Conservation (phyloP, 176 grass and related monocot genomes). For the Musa beccarii region DNA sequence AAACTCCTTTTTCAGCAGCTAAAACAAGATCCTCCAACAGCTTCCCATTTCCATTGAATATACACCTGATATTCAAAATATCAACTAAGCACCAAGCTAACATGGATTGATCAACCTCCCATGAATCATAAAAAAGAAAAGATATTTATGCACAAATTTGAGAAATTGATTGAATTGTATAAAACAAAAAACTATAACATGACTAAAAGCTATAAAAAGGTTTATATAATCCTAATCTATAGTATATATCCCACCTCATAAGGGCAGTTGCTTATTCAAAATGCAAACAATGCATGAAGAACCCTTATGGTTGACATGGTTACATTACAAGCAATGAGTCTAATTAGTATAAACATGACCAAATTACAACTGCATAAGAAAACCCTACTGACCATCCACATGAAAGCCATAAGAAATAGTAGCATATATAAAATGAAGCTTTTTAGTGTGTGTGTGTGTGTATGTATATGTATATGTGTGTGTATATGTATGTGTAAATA, state of each 20-base stretch:
- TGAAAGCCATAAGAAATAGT: not conserved
- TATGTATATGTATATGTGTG: no score
- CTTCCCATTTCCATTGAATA: conserved; percentile 98
- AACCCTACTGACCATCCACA: not conserved
- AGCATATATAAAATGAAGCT: not conserved
- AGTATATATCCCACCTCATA: not conserved
- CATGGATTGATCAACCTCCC: not conserved
- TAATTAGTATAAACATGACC: not conserved
- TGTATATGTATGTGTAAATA: no score
- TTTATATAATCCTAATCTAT: not conserved
- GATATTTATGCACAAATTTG: not conserved
- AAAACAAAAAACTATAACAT: not conserved
- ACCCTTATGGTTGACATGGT: not conserved
- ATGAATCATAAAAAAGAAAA: not conserved
- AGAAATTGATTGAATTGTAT: not conserved
- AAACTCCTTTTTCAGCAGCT: conserved; percentile 76
- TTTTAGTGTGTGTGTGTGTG: not conserved
- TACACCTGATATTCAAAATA: conserved; percentile 77
- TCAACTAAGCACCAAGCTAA: not conserved
- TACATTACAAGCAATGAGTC: not conserved
- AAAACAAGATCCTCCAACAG: conserved; percentile 76
- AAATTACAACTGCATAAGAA: not conserved
- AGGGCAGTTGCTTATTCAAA: not conserved
- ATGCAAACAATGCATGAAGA: not conserved
- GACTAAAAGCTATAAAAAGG: not conserved